These are phyloP conservation scores for Aspergillus funiculosus DNA, from an alignment of 495 filamentous ascomycete genomes.

Conservation along the genomic window DNA sequence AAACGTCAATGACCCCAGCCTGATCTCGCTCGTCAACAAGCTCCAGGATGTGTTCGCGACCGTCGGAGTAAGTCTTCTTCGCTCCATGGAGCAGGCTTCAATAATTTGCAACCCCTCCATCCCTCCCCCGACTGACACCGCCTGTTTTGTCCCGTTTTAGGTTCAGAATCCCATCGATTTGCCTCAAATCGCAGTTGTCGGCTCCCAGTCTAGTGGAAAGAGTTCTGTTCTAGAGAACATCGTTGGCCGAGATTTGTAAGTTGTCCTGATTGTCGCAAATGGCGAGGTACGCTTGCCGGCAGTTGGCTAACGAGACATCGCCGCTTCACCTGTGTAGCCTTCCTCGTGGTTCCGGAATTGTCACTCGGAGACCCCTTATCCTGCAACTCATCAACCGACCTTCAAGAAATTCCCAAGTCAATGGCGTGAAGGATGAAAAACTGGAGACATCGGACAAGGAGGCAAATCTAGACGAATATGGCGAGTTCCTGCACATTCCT, in stretches of 20 bases:
- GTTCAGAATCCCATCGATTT: constrained; percentile 98
- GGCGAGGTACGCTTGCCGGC: constrained; percentile 12
- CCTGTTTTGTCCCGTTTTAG: constrained; percentile 38
- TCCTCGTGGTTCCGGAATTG: constrained; percentile 96
- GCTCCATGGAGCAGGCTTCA: not conserved
- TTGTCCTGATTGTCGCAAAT: constrained; percentile 14
- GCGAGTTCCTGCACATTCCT: constrained; percentile 97
- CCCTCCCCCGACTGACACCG: constrained; percentile 27
- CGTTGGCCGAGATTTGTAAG: constrained; percentile 97
- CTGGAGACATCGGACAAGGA: constrained; percentile 69
- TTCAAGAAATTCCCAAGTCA: constrained; percentile 51
- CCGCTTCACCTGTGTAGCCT: constrained; percentile 51
- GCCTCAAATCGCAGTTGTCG: constrained; percentile 97
- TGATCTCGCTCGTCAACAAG: constrained; percentile 96
- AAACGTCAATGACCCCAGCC: constrained; percentile 72
- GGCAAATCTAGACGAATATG: constrained; percentile 92
- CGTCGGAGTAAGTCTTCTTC: constrained; percentile 70
- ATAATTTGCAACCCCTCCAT: constrained; percentile 8
- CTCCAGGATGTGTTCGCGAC: constrained; percentile 99
- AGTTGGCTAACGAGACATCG: constrained; percentile 24
- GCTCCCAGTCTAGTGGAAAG: constrained; percentile 98
- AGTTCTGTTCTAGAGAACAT: constrained; percentile 99
- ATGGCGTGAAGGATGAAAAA: constrained; percentile 69
- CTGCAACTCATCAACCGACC: constrained; percentile 95
- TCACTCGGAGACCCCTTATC: constrained; percentile 91